Base-by-base conservation (phyloP, 345 rosid genomes). In the Geranium brycei region DNA sequence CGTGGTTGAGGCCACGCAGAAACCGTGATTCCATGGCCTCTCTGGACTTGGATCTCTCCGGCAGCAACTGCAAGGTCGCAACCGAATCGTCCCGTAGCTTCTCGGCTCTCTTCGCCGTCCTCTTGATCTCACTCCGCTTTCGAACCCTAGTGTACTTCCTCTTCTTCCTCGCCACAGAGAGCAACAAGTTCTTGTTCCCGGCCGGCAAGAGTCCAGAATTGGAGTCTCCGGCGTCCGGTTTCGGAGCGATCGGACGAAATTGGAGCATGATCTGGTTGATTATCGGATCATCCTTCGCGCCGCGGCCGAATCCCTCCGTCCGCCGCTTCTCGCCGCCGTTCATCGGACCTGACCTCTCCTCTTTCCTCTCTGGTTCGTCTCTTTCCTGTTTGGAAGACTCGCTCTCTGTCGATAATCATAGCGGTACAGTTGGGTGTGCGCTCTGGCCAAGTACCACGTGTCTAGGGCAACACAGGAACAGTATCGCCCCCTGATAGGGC, bases 161-260 rank as follows among this genome's bases (percentile, higher is more conserved):
- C 68, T 83, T 88, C 19, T 84, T 80, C 51, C 68, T 58, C 57
- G 64, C 80, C 61, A 69, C 66, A 64, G 72, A 13, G 14, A 60
- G 51, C 63, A 77, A 28, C 38, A 55, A 0, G 62, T 63, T 66
- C 66, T 68, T 75, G 64, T 59, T 72, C 30, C 60, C 73, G 32
- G 58, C 60, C 61, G 51, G 31, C 58, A 31, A 8, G 18, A 51
- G 47, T 51, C 74, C 65, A 19, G 80, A 62, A 40, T 3, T 28
- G 4, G 66, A 56, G 11, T 68, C 82, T 7, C 78, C 81, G 35
- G 19, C 13, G 28, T 62, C 67, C 65, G 91, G 97, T 69, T 88
- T 91, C 40, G 97, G 97, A 0, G 96, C 97, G 70, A 91, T 91
- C 68, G 96, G 96, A 57, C 96, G 78, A 79, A 88, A 91, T 71